These are phyloP conservation scores for Umbelopsis ramanniana DNA, from an alignment of 192 early-diverging fungal species.

Conservation along the genomic window DNA sequence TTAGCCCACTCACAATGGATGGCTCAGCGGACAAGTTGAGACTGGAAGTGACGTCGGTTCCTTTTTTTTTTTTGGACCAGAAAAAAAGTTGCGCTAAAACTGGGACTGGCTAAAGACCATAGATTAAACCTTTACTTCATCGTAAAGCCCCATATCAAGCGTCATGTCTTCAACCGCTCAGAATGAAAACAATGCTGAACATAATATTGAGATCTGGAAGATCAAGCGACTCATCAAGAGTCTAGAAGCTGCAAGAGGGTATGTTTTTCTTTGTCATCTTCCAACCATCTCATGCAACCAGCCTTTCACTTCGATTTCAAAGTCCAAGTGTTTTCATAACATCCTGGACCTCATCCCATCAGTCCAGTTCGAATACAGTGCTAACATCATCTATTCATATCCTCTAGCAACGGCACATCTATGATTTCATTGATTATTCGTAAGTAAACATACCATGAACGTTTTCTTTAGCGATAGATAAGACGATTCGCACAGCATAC, in stretches of 20 bases:
- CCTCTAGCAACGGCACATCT: conserved; percentile 89
- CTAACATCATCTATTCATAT: conserved; percentile 5
- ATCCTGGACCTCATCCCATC: too few species aligned
- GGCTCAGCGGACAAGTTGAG: neutral
- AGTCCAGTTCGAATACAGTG: neutral
- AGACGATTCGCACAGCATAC: neutral
- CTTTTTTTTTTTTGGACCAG: conserved; percentile 9
- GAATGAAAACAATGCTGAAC: conserved; percentile 62
- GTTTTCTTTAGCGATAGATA: neutral
- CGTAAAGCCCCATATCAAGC: conserved; percentile 5
- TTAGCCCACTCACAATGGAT: neutral
- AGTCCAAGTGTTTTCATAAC: too few species aligned
- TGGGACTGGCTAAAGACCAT: conserved; percentile 6
- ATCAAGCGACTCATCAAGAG: conserved; percentile 99
- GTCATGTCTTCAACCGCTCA: conserved; percentile 28
- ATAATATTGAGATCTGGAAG: conserved; percentile 97
- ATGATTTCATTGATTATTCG: conserved; percentile 99
- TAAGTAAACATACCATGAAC: conserved; percentile 36
- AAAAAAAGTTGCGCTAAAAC: conserved; percentile 8
- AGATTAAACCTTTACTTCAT: conserved; percentile 9
- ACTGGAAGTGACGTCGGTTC: conserved; percentile 10
- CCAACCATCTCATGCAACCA: neutral
- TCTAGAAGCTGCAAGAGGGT: conserved; percentile 90
- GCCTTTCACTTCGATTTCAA: neutral
- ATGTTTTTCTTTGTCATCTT: conserved; percentile 31